phyloP scores from a whole-genome alignment of 108 stramenopile genomes.

The Nitzschia palea region DNA sequence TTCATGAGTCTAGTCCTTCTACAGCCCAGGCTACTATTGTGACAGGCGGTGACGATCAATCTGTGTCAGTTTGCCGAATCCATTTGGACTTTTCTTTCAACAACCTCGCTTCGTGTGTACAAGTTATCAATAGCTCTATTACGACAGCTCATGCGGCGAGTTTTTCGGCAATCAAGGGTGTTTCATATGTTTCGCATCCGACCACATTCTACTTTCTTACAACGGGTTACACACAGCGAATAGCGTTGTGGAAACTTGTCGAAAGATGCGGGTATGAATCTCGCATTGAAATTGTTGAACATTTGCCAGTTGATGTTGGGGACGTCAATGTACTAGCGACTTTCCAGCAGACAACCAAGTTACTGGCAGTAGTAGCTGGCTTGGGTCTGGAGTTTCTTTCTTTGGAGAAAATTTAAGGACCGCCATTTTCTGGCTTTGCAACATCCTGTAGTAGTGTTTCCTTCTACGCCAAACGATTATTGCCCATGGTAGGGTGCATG shows the following conservation, averaged over 20 bases:
- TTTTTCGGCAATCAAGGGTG: slow-evolving; percentile 67
- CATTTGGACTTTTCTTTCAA: not conserved
- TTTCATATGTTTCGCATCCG: slow-evolving; percentile 16
- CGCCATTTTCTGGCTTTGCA: too few species aligned
- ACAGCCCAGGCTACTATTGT: slow-evolving; percentile 5
- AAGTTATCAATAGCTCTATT: not conserved
- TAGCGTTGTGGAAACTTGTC: slow-evolving; percentile 45
- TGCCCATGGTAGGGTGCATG: too few species aligned
- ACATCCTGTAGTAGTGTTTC: too few species aligned
- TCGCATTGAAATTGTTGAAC: not conserved
- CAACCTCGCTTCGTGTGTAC: not conserved
- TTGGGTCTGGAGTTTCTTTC: slow-evolving; percentile 8
- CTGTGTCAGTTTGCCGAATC: slow-evolving; percentile 25
- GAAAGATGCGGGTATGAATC: not conserved
- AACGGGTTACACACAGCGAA: slow-evolving; percentile 55
- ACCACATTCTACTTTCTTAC: slow-evolving; percentile 26
- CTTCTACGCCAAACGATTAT: too few species aligned
- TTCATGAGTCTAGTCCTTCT: not conserved
- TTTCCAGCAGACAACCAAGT: not conserved
- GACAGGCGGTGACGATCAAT: slow-evolving; percentile 79
- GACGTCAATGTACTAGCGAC: slow-evolving; percentile 45
- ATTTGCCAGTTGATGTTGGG: slow-evolving; percentile 35
- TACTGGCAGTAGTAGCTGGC: not conserved
- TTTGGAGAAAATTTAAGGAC: too few species aligned
- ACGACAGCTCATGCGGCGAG: slow-evolving; percentile 37